Evolutionary conservation across 177 flowering plant genomes (phyloP), one percentile per base, ranked within the genome.

Genomic region (Vitis hybrid): DNA sequence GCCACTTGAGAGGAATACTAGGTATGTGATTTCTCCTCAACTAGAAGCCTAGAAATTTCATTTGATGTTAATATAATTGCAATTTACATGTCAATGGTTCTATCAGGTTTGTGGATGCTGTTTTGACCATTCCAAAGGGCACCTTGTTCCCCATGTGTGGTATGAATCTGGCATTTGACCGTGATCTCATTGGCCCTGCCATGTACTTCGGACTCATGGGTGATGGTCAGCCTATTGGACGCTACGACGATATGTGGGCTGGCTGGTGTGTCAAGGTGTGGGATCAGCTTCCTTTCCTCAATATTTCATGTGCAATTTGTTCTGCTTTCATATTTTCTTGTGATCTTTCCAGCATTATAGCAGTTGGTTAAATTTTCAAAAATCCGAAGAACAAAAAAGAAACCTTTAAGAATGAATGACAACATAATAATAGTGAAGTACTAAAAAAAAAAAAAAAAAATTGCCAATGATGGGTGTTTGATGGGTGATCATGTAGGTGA

Each of bases 131-230:
- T 15, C 92, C 92, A 14, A 89, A 87, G 79, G 87, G 89, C 57
- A 87, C 91, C 22, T 70, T 89, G 71, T 88, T 90, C 80, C 94
- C 92, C 47, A 87, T 88, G 92, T 88, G 95, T 62, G 95, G 95
- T n/a, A 89, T 89, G 91, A 89, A 89, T 69, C 65, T 89, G 80
- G 84, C 80, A 50, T 89, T 89, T 68, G 82, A 89, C 71, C 90
- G 94, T 60, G 89, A 84, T 4, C 83, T 89, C 24, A 87, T 89
- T 62, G 91, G 92, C 54, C 84, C 95, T 53, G 95, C 92, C 14
- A 90, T 90, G 95, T 89, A 89, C 77, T 89, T 88, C 67, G 95
- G 95, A 11, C 89, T 90, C 59, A 88, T 88, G 94, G 92, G 94
- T 38, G 95, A 88, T 76, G 91, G 92, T 13, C 93, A 90, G 81